phyloP scores from a whole-genome alignment of 345 rosid genomes.

The Theobroma cacao region DNA sequence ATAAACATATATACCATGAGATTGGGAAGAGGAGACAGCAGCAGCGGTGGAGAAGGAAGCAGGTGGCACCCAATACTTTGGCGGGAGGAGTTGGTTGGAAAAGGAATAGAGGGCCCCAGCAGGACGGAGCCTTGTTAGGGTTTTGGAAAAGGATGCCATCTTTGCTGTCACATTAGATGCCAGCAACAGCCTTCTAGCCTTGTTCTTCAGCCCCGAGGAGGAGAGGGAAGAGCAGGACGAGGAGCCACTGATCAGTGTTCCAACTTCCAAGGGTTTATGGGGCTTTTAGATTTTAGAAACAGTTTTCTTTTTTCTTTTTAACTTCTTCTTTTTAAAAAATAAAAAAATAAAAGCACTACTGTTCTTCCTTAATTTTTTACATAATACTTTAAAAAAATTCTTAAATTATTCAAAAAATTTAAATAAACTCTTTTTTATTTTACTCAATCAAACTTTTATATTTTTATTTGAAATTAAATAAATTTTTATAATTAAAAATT shows the following conservation, averaged over 20 bases:
- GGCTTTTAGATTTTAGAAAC: too few species aligned
- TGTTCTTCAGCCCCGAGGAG: not conserved
- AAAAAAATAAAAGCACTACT: too few species aligned
- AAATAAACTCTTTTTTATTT: too few species aligned
- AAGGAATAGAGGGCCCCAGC: slow-evolving; percentile 14
- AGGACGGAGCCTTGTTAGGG: slow-evolving; percentile 36
- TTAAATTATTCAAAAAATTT: too few species aligned
- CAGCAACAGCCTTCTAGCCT: not conserved
- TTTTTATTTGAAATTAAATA: too few species aligned
- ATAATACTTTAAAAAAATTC: too few species aligned
- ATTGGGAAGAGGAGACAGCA: slow-evolving; percentile 20
- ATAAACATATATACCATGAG: slow-evolving; percentile 36
- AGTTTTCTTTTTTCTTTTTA: too few species aligned
- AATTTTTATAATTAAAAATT: too few species aligned
- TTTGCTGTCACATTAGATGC: slow-evolving; percentile 22
- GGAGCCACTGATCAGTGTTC: not conserved
- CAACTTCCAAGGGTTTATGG: not conserved
- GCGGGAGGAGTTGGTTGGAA: not conserved
- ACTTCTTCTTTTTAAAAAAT: too few species aligned
- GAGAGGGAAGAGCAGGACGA: not conserved
- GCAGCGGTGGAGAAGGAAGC: slow-evolving; percentile 37
- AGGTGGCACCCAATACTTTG: slow-evolving; percentile 23
- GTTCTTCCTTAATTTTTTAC: too few species aligned
- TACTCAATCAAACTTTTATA: too few species aligned
- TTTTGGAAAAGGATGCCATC: slow-evolving; percentile 47